phyloP scores from a whole-genome alignment of 495 filamentous ascomycete genomes.

The Penicillium malachiteum region DNA sequence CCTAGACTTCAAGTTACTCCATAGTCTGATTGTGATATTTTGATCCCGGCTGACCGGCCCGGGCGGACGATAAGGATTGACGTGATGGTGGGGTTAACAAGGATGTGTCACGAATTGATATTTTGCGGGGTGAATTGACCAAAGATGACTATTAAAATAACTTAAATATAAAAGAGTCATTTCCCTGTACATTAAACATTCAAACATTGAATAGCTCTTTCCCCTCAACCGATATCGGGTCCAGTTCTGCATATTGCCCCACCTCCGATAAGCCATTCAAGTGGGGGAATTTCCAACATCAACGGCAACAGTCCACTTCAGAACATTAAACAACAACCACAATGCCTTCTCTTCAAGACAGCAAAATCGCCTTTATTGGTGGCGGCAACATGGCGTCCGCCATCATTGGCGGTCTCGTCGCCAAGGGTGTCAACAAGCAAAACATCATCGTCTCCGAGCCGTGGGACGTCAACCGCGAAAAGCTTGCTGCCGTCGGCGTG shows the following conservation, averaged over 20 bases:
- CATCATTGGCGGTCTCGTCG: slow-evolving; percentile 42
- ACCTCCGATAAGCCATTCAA: slow-evolving; percentile 14
- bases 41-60: slow-evolving; percentile 14
- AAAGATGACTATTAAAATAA: not conserved
- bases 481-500: slow-evolving; percentile 85
- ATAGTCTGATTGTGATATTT: too few relatives aligned
- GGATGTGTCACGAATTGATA: slow-evolving; percentile 1
- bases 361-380: slow-evolving; percentile 45
- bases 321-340: slow-evolving; percentile 2
- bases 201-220: not conserved
- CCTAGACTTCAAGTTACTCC: too few relatives aligned
- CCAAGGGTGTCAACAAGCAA: slow-evolving; percentile 29
- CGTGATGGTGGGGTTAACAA: not conserved
- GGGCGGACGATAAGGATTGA: slow-evolving; percentile 5
- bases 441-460: slow-evolving; percentile 71
- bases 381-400: slow-evolving; percentile 48
- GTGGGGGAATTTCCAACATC: slow-evolving; percentile 16
- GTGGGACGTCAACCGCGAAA: slow-evolving; percentile 79
- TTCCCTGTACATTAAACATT: not conserved
- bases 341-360: slow-evolving; percentile 37
- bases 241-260: slow-evolving; percentile 7
- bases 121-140: not conserved
- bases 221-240: slow-evolving; percentile 13
- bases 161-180: not conserved
- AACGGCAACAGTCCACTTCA: not conserved